phyloP scores from a whole-genome alignment of 805 yeast species.

The Spathaspora hagerdaliae region DNA sequence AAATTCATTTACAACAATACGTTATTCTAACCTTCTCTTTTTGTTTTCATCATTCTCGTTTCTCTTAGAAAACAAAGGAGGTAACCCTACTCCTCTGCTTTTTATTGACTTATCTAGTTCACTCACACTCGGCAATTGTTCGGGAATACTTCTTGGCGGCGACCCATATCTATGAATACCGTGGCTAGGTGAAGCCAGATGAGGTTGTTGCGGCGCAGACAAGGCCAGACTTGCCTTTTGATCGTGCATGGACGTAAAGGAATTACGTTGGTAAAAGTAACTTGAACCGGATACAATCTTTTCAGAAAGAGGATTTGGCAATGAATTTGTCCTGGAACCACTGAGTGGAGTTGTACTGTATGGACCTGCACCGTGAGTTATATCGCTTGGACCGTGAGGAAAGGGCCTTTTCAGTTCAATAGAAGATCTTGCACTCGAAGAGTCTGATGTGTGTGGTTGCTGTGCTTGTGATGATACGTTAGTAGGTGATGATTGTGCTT shows the following conservation, averaged over 20 bases:
- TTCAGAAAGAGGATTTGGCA: conserved; percentile 16
- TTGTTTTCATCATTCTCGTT: not conserved
- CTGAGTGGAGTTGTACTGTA: not conserved
- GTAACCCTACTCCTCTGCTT: not conserved
- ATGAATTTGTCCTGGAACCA: conserved; percentile 16
- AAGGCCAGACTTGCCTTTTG: not conserved
- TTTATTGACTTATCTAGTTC: conserved; percentile 32
- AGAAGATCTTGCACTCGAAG: conserved; percentile 1
- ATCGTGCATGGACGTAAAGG: conserved; percentile 16
- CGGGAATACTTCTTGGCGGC: conserved; percentile 2
- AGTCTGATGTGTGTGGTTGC: not conserved
- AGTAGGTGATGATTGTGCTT: not conserved
- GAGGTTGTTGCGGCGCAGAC: not conserved
- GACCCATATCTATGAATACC: not conserved
- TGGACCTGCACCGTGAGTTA: not conserved
- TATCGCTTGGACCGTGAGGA: not conserved
- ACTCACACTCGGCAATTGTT: conserved; percentile 30
- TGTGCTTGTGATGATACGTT: conserved; percentile 3
- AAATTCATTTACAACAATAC: not conserved
- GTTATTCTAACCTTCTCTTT: conserved; percentile 4
- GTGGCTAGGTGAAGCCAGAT: not conserved
- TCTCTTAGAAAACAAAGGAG: conserved; percentile 1
- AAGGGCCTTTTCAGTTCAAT: not conserved
- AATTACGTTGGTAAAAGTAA: conserved; percentile 14
- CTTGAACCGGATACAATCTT: not conserved